These are phyloP conservation scores for Quercus aquifolioides DNA, from an alignment of 306 rosid species.

Conservation along the genomic window DNA sequence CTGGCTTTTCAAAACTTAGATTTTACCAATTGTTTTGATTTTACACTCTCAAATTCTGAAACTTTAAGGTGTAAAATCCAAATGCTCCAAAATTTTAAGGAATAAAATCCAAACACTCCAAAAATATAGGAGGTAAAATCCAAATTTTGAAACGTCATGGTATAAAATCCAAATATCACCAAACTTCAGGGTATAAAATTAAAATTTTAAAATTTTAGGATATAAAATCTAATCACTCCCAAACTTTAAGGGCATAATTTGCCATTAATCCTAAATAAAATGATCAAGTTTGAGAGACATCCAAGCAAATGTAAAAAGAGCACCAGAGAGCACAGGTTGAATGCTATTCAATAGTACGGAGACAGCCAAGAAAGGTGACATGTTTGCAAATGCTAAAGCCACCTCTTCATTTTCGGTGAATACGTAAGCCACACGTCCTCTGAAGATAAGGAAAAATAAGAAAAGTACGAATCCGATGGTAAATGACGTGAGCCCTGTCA, in stretches of 20 bases:
- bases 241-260: fast-evolving
- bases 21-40: too few species aligned
- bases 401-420: slow-evolving; percentile 42
- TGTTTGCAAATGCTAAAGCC: slow-evolving; percentile 35
- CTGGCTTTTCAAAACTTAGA: fast-evolving
- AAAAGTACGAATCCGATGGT: slow-evolving; percentile 37
- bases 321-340: slow-evolving; percentile 63
- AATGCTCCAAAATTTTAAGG: too few species aligned
- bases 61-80: too few species aligned
- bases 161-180: fast-evolving
- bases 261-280: too few species aligned
- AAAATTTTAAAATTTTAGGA: fast-evolving
- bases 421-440: slow-evolving; percentile 41
- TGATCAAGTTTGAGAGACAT: not conserved
- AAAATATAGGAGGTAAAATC: too few species aligned
- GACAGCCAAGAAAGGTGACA: slow-evolving; percentile 49
- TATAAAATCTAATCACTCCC: fast-evolving
- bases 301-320: too few species aligned
- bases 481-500: slow-evolving; percentile 39
- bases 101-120: fast-evolving
- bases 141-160: fast-evolving
- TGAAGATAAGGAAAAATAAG: slow-evolving; percentile 30
- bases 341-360: slow-evolving; percentile 53
- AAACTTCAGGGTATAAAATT: fast-evolving
- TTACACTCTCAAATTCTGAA: too few species aligned